These are phyloP conservation scores for Cadophora gregata DNA, from an alignment of 2,329 filamentous ascomycete genomes.

Conservation along the genomic window DNA sequence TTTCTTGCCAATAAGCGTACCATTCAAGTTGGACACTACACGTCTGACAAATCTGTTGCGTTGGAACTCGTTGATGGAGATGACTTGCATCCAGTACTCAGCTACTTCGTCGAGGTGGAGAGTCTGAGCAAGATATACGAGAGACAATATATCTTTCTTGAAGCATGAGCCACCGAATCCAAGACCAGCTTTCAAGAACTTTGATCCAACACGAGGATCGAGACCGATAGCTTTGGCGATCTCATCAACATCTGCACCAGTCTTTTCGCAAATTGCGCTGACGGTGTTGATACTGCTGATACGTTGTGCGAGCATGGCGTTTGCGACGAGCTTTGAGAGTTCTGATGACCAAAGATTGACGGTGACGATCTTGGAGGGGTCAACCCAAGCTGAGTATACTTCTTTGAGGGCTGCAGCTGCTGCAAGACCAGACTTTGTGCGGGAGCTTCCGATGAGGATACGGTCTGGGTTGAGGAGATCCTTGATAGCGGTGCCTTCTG, in stretches of 20 bases:
- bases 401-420: slow-evolving; percentile 68
- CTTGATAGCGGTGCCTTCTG: slow-evolving; percentile 75
- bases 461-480: slow-evolving; percentile 74
- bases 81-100: slow-evolving; percentile 75
- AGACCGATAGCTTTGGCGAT: slow-evolving; percentile 69
- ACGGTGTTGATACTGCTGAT: slow-evolving; percentile 83
- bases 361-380: slow-evolving; percentile 67
- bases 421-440: slow-evolving; percentile 61
- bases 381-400: slow-evolving; percentile 75
- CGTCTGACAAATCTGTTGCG: slow-evolving; percentile 71
- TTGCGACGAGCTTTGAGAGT: slow-evolving; percentile 77
- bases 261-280: slow-evolving; percentile 75
- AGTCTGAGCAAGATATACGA: slow-evolving; percentile 74
- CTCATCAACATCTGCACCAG: slow-evolving; percentile 76
- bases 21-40: slow-evolving; percentile 69
- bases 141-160: slow-evolving; percentile 77
- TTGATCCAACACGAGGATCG: slow-evolving; percentile 72
- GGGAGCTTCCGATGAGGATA: slow-evolving; percentile 73
- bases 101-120: slow-evolving; percentile 73
- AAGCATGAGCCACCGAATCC: slow-evolving; percentile 83
- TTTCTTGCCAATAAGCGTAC: slow-evolving; percentile 72
- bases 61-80: slow-evolving; percentile 78
- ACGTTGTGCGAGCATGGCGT: slow-evolving; percentile 79
- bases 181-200: slow-evolving; percentile 74
- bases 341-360: slow-evolving; percentile 80